These are phyloP conservation scores for Ceriops decandra DNA, from an alignment of 345 rosid genomes.

Conservation along the genomic window DNA sequence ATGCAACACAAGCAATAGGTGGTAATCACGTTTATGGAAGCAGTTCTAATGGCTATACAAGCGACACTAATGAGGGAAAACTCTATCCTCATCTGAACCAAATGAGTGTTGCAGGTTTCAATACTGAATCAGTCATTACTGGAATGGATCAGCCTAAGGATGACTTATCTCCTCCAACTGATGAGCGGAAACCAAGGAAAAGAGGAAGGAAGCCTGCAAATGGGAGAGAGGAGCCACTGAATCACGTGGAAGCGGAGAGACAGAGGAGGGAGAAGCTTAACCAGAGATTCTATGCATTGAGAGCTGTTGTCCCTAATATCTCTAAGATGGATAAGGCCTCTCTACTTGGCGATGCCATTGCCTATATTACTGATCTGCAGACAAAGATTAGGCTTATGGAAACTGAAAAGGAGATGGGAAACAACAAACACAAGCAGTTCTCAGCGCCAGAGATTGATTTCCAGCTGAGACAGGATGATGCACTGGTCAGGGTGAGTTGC, in stretches of 20 bases:
- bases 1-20: conserved; percentile 43
- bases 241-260: conserved; percentile 94
- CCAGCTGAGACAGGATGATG: conserved; percentile 68
- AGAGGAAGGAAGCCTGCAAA: conserved; percentile 97
- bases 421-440: conserved; percentile 37
- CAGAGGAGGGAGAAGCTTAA: conserved; percentile 96
- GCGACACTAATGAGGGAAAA: conserved; percentile 44
- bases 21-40: conserved; percentile 55
- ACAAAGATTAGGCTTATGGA: conserved; percentile 65
- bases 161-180: conserved; percentile 48
- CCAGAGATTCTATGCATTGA: conserved; percentile 87
- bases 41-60: conserved; percentile 43
- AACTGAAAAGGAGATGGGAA: conserved; percentile 63
- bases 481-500: conserved; percentile 64
- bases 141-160: conserved; percentile 59
- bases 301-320: conserved; percentile 91
- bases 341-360: conserved; percentile 82
- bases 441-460: conserved; percentile 61
- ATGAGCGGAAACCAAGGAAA: conserved; percentile 88
- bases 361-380: conserved; percentile 80
- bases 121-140: conserved; percentile 35
- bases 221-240: conserved; percentile 92
- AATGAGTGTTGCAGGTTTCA: conserved; percentile 37
- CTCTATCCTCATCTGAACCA: conserved; percentile 46
- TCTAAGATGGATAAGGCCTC: conserved; percentile 98